Percentiles rank a stretch among this genome's conserved stretches.
These are phyloP conservation scores for Falciphora oryzae DNA, from an alignment of 2,329 filamentous ascomycete species.

Conservation along the genomic window DNA sequence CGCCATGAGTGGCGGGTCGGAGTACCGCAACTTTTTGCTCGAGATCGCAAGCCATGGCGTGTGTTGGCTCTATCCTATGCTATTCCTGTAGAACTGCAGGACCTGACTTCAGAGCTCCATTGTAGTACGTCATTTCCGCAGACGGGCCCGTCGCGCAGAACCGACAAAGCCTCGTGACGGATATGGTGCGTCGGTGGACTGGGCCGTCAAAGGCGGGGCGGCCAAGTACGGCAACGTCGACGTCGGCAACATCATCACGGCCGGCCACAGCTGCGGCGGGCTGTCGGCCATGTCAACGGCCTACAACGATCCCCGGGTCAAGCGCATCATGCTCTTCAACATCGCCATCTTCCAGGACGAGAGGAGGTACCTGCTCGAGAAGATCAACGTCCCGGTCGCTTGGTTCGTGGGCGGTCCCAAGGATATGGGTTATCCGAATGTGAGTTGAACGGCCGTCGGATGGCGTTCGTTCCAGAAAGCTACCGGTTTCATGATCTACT, in stretches of 20 bases:
- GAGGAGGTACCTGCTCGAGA: conserved; percentile 17
- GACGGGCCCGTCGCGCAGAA: conserved; percentile 16
- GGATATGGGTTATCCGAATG: conserved; percentile 19
- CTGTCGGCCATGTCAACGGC: conserved; percentile 17
- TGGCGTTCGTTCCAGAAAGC: background rate
- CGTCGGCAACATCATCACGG: conserved; percentile 20
- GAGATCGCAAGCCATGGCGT: conserved; percentile 19
- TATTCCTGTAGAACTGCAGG: too few species aligned
- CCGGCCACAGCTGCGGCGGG: conserved; percentile 19
- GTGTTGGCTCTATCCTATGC: too few species aligned
- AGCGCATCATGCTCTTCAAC: conserved; percentile 17
- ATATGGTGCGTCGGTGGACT: conserved; percentile 16
- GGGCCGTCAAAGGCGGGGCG: conserved; percentile 15
- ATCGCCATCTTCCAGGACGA: conserved; percentile 21
- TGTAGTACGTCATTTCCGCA: conserved; percentile 17
- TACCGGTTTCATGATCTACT: background rate
- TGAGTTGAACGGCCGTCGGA: conserved; percentile 9
- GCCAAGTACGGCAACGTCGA: conserved; percentile 18
- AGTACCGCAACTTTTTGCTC: conserved; percentile 19
- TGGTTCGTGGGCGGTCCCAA: conserved; percentile 18
- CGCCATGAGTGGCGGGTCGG: conserved; percentile 14
- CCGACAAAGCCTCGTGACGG: conserved; percentile 15
- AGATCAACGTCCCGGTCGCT: conserved; percentile 20
- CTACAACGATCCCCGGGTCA: conserved; percentile 18
- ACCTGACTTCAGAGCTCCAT: too few species aligned